Percentiles rank a stretch among this genome's conserved stretches.
Conservation (phyloP, 192 early-diverging fungal genomes). For the Umbelopsis isabellina region DNA sequence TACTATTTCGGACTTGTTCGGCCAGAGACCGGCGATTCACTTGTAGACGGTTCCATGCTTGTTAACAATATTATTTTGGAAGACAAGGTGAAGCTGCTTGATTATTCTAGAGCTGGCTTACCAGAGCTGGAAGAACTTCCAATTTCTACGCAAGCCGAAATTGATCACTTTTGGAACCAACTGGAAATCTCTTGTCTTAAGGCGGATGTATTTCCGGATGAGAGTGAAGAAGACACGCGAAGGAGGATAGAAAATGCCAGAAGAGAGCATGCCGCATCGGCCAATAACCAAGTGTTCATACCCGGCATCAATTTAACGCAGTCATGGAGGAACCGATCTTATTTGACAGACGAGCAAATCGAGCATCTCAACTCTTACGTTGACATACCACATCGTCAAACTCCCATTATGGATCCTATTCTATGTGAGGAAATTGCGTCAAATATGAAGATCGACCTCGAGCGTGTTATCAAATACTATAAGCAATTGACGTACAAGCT, state of each 20-base stretch:
- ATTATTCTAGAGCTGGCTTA: neutral
- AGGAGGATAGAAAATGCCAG: neutral
- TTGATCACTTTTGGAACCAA: neutral
- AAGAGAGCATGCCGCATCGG: neutral
- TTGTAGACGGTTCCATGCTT: neutral
- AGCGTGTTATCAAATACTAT: constrained; percentile 6
- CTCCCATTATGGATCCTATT: neutral
- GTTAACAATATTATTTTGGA: neutral
- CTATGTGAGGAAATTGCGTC: constrained; percentile 17
- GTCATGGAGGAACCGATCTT: neutral
- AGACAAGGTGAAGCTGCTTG: neutral
- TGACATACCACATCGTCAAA: neutral
- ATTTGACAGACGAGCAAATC: neutral
- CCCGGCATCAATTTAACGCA: neutral
- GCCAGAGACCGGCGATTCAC: neutral
- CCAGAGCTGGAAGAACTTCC: neutral
- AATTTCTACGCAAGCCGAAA: neutral
- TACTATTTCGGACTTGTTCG: neutral
- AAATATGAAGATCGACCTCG: neutral
- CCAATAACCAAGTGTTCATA: neutral
- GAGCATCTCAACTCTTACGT: neutral
- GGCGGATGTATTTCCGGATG: neutral
- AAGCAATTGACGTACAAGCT: neutral
- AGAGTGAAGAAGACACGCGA: neutral
- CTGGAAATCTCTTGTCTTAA: neutral